phyloP scores from a whole-genome alignment of 352 stramenopile species.

The Globisporangium parvum region DNA sequence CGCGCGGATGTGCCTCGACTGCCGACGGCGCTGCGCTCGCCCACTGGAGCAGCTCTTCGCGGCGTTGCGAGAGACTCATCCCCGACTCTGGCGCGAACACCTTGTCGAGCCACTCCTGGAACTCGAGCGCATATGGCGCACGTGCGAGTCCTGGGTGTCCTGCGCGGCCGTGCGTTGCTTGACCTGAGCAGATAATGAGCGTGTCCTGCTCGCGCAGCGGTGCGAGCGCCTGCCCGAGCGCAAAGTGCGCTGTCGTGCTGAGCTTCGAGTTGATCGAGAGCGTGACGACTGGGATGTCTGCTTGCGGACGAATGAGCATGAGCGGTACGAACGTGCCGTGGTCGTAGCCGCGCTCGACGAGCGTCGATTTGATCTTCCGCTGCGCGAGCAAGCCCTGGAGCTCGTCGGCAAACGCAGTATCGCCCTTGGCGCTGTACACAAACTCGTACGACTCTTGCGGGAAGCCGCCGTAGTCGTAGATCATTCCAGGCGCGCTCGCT shows the following conservation, averaged over 20 bases:
- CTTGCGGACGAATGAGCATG: conserved; percentile 75
- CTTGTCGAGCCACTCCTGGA: conserved; percentile 38
- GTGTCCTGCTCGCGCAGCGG: conserved; percentile 67
- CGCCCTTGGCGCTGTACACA: conserved; percentile 64
- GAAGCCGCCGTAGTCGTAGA: conserved; percentile 91
- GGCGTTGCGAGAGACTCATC: conserved; percentile 24
- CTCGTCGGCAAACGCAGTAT: conserved; percentile 53
- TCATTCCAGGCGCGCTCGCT: conserved; percentile 42
- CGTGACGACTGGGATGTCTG: conserved; percentile 82
- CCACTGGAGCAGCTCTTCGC: conserved; percentile 37
- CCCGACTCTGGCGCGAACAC: conserved; percentile 20
- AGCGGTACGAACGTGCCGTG: conserved; percentile 89
- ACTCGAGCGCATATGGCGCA: conserved; percentile 21
- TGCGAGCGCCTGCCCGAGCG: conserved; percentile 54
- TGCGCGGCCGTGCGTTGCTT: conserved; percentile 27
- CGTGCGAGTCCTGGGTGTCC: background rate
- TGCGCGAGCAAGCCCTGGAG: conserved; percentile 49
- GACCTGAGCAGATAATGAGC: conserved; percentile 81
- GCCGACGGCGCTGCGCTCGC: conserved; percentile 31
- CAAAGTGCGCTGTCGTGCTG: conserved; percentile 46
- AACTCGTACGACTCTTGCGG: conserved; percentile 74
- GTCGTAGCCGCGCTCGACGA: conserved; percentile 74
- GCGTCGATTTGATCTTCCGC: conserved; percentile 44
- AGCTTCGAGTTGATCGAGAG: conserved; percentile 69
- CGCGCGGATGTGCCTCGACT: conserved; percentile 25